Evolutionary conservation across 768 basidiomycete genomes (phyloP).

Genomic region (Hypsizygus marmoreus): DNA sequence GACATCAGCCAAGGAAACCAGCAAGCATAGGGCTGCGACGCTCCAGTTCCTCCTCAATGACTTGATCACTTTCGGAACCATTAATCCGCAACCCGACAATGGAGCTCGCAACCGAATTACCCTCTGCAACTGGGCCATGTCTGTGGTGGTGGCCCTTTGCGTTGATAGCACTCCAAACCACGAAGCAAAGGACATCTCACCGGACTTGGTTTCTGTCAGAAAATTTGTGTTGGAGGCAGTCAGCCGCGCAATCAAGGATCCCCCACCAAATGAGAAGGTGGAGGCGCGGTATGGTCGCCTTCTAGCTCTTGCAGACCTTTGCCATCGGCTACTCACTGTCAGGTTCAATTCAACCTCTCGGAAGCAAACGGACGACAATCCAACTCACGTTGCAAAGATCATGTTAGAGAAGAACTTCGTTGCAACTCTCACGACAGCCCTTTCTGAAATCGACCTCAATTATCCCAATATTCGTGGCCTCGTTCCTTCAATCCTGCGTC

Average conservation of each 20-base stretch:
- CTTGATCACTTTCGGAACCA: slow-evolving; percentile 74
- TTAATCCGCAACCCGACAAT: slow-evolving; percentile 60
- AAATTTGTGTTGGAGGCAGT: slow-evolving; percentile 91
- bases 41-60: slow-evolving; percentile 84
- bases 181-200: slow-evolving; percentile 74
- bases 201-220: slow-evolving; percentile 85
- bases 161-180: slow-evolving; percentile 71
- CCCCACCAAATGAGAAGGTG: slow-evolving; percentile 53
- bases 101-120: slow-evolving; percentile 58
- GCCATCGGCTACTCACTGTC: slow-evolving; percentile 83
- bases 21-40: slow-evolving; percentile 64
- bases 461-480: slow-evolving; percentile 88
- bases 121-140: slow-evolving; percentile 85
- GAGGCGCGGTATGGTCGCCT: slow-evolving; percentile 87
- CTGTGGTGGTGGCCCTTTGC: slow-evolving; percentile 90
- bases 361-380: slow-evolving; percentile 69
- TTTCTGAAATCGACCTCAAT: slow-evolving; percentile 93
- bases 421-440: slow-evolving; percentile 78
- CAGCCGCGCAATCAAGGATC: slow-evolving; percentile 84
- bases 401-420: slow-evolving; percentile 99
- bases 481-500: slow-evolving; percentile 85
- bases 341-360: slow-evolving; percentile 63
- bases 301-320: slow-evolving; percentile 83
- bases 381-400: slow-evolving; percentile 91
- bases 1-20: slow-evolving; percentile 64